phyloP scores from a whole-genome alignment of 306 rosid species.

The Cucurbita maxima region DNA sequence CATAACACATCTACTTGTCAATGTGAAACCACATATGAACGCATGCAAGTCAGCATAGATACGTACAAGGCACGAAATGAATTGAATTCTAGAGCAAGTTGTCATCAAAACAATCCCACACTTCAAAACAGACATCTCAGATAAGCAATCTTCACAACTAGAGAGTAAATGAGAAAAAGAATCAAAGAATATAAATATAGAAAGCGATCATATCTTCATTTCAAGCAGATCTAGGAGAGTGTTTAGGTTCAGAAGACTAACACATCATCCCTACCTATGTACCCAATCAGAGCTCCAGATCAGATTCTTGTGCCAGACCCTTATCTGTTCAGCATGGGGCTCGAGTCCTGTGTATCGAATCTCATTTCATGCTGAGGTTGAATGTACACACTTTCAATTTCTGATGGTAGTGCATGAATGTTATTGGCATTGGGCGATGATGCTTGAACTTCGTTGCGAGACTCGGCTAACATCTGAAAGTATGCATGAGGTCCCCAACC shows the following conservation, averaged over 20 bases:
- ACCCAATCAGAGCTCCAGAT: slow-evolving; percentile 4
- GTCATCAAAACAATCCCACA: neutral
- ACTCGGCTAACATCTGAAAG: slow-evolving; percentile 12
- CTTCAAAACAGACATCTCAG: neutral
- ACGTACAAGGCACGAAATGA: neutral
- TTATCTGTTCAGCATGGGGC: slow-evolving; percentile 36
- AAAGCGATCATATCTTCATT: neutral
- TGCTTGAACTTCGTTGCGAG: slow-evolving; percentile 13
- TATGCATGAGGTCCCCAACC: slow-evolving; percentile 17
- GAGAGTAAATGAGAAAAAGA: neutral
- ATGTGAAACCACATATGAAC: neutral
- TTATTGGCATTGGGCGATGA: neutral
- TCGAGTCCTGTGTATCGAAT: slow-evolving; percentile 7
- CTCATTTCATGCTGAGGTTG: slow-evolving; percentile 5
- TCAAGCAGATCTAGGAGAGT: neutral
- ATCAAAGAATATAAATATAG: neutral
- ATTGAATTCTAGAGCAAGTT: neutral
- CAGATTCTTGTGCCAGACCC: slow-evolving; percentile 35
- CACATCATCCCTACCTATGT: slow-evolving; percentile 2
- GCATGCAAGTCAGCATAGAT: neutral
- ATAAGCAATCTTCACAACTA: neutral
- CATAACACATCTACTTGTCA: too few species aligned
- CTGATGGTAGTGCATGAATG: neutral
- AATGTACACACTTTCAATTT: neutral
- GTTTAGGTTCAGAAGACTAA: neutral